Base-by-base conservation (phyloP, 257 asterid genomes). In the Haberlea rhodopensis region DNA sequence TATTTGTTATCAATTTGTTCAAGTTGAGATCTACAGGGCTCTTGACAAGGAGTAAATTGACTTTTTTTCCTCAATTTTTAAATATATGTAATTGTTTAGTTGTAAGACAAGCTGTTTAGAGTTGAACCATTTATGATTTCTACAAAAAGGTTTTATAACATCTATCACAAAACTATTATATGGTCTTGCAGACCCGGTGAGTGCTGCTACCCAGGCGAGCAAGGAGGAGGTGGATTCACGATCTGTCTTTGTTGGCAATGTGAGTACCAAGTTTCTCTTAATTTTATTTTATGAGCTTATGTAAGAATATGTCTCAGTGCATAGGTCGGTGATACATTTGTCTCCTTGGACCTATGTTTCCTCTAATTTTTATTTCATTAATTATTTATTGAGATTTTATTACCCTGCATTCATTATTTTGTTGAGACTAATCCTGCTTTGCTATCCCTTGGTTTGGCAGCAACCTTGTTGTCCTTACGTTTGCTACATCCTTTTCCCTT, bases 221-320 rank as follows among this genome's bases (percentile, higher is more conserved):
- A 78, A 65, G 70, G 96, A 86, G 75, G 98, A 91, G 76, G 86
- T 91, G 49, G 98, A 91, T 74, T 59, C 86, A 23, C 82, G 98
- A 53, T 91, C 98, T 16, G 82, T 87, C 65, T 91, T 66, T 83
- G 98, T 91, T 67, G 98, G 98, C 72, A 91, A 91, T 78, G 98
- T 91, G 80, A 89, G 98, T 69, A 70, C 23, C 26, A 10, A 32
- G 20, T 62, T 57, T 11, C 46, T 37, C 51, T 13, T 2, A 49
- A 6, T 48, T 71, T 13, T 64, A 24, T 58, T 25, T 19, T n/a
- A 22, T 49, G 8, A 26, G 54, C 19, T 24, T 48, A 52, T 54
- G n/a, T 8, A 8, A 25, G 34, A 25, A 63, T 40, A 19, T 64
- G 37, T 31, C 46, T 62, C 40, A 32, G 43, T 59, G 69, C 34